Evolutionary conservation across 2,329 filamentous ascomycete genomes (phyloP), one percentile per base, ranked within the genome.

Genomic region (Sporothrix sp.): DNA sequence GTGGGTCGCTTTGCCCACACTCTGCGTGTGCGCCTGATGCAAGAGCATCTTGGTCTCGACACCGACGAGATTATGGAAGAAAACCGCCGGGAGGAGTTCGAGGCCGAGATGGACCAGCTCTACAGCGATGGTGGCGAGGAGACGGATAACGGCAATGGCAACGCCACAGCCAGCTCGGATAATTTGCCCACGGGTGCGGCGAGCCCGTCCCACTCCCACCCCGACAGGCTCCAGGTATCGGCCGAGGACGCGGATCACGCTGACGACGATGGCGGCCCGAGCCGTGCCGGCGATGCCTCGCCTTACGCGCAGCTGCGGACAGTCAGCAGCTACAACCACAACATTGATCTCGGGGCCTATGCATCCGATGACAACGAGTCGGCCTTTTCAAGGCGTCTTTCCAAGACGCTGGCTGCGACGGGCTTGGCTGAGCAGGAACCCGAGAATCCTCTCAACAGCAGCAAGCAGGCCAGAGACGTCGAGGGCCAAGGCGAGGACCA

Each of bases 41-140:
- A 91, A 56, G 93, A 98, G 67, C 93, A 98, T 69, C 73, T 98
- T 27, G 93, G 93, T n/a, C 72, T 97, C 35, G 90, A 97, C 62
- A 88, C 95, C 4, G 93, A 98, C 64, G 86, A 87, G 61, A 83
- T 96, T 53, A 80, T 87, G 61, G 87, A 93, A 61, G 81, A 91
- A 54, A 83, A 89, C 58, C 76, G 84, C 46, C 78, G 79, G 25
- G 65, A 74, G 46, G 66, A 70, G 25, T 82, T 76, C 57, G 73
- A 78, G 59, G 66, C 69, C 4, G 75, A 81, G 46, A 83, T 84
- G 78, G 69, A 78, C 28, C 72, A 74, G 5, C 79, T 84, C 42
- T 84, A 85, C 56, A 66, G 47, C 38, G 48, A 53, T 7, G 36
- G 18, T 23, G 40, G 13, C n/a, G 33, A 85, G 55, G 65, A 66